Conservation (phyloP, 768 basidiomycete genomes). For the Phanerodontia chrysosporium region DNA sequence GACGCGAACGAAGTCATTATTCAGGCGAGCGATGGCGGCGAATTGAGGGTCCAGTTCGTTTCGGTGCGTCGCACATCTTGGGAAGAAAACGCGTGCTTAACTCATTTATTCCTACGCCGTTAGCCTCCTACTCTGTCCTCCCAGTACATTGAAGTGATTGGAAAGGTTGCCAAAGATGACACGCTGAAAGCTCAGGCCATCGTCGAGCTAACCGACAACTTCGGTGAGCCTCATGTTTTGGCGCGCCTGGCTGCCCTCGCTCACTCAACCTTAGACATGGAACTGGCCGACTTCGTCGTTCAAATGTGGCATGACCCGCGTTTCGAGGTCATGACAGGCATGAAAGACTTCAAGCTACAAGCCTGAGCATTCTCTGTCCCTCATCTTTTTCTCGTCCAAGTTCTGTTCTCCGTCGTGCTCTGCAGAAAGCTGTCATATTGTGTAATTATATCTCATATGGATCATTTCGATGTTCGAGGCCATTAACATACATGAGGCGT, state of each 20-base stretch:
- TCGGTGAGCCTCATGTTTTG: not conserved
- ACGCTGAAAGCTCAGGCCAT: constrained; percentile 1
- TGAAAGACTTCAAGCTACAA: too few species aligned
- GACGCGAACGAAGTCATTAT: not conserved
- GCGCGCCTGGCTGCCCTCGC: not conserved
- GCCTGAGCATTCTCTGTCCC: too few species aligned
- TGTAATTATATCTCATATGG: not conserved
- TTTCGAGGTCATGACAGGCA: not conserved
- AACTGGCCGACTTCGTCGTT: constrained; percentile 7
- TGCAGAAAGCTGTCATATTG: not conserved
- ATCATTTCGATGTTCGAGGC: too few species aligned
- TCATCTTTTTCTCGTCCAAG: not conserved
- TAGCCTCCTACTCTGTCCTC: not conserved
- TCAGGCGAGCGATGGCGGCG: constrained; percentile 1
- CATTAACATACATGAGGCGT: too few species aligned
- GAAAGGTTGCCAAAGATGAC: not conserved
- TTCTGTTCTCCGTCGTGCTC: not conserved
- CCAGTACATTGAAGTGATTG: not conserved
- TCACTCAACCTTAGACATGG: constrained; percentile 2
- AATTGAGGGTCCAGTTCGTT: constrained; percentile 3
- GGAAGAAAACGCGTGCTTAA: not conserved
- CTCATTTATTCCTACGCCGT: not conserved
- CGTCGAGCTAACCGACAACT: not conserved
- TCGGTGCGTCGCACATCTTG: not conserved
- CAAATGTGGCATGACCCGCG: constrained; percentile 11